Evolutionary conservation across 2,329 filamentous ascomycete genomes (phyloP), one percentile per base, ranked within the genome.

Genomic region (Ophiostoma triangulosporum): DNA sequence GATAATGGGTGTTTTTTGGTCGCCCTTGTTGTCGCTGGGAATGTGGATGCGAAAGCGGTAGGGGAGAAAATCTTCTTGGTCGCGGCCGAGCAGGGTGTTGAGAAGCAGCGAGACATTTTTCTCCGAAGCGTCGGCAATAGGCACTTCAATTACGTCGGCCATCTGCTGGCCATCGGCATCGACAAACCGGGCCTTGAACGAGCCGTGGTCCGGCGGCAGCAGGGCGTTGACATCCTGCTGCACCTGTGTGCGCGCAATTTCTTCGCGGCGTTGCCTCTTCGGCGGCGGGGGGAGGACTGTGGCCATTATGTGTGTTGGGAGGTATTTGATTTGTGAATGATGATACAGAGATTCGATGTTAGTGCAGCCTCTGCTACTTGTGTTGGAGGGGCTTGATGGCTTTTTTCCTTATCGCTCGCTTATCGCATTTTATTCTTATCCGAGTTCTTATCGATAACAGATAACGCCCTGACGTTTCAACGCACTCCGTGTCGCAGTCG

Each of bases 101-200:
- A 95, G 69, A 0, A 96, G 75, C 9, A 90, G 77, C 52, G 93
- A 91, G 3, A 97, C 77, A 61, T 96, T 95, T 71, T 88, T 91
- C 57, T 93, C 87, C 7, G 80, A 85, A 2, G 91, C 86, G 71
- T 96, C 86, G 54, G 84, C 84, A 31, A 96, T 78, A 12, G 88
- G 84, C 40, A 96, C 83, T 61, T 83, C 75, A 49, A 83, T 65
- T 70, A 85, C 67, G 78, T 88, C 67, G 73, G 83, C 66, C 76
- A 84, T 61, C 76, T 88, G 70, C 75, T 88, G 66, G 74, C 80
- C 70, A 75, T 86, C 78, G 57, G 86, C 81, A 66, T 97, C 89
- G 64, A 88, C 77, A 68, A 97, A 96, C 60, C 91, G 86, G 48
- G 94, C 83, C 67, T 88, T 84, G 64, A 94, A 81, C 56, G 82